Conservation (phyloP, 2,329 filamentous ascomycete genomes). For the Talaromyces sp. region DNA sequence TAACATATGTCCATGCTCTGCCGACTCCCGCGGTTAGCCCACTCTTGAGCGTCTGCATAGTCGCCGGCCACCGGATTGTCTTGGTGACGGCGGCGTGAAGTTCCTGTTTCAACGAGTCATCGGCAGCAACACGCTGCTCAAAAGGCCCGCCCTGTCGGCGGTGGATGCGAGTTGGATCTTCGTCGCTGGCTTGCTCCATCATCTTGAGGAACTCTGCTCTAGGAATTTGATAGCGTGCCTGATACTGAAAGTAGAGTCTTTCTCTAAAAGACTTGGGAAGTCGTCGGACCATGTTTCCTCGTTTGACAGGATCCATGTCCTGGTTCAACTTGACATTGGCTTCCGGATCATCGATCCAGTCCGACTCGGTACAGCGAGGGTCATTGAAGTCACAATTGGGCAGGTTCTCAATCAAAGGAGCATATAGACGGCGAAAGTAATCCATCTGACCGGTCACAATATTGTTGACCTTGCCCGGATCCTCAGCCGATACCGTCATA, state of each 20-base stretch:
- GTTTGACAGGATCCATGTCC: conserved; percentile 85
- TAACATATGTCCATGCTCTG: conserved; percentile 68
- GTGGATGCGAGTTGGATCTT: conserved; percentile 60
- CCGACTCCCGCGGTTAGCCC: conserved; percentile 69
- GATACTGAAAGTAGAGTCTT: conserved; percentile 91
- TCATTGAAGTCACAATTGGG: conserved; percentile 81
- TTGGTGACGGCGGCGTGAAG: conserved; percentile 74
- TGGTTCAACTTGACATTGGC: conserved; percentile 68
- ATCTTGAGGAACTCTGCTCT: conserved; percentile 77
- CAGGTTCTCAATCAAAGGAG: conserved; percentile 79
- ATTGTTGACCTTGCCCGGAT: conserved; percentile 86
- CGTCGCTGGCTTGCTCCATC: conserved; percentile 69
- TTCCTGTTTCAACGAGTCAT: conserved; percentile 63
- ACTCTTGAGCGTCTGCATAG: conserved; percentile 80
- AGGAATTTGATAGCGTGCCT: conserved; percentile 82
- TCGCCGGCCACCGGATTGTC: conserved; percentile 90
- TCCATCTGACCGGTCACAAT: conserved; percentile 88
- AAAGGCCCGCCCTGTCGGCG: conserved; percentile 76
- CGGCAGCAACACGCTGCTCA: conserved; percentile 74
- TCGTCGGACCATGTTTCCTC: conserved; percentile 93
- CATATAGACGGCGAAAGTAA: conserved; percentile 88
- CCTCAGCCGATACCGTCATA: conserved; percentile 85
- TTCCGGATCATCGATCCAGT: conserved; percentile 60
- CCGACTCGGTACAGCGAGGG: conserved; percentile 49
- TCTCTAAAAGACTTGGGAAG: conserved; percentile 81